A percentile compares a stretch with the other conserved stretches of the same genome.
These are phyloP conservation scores for Vicia faba DNA, from an alignment of 306 rosid species.

Conservation along the genomic window DNA sequence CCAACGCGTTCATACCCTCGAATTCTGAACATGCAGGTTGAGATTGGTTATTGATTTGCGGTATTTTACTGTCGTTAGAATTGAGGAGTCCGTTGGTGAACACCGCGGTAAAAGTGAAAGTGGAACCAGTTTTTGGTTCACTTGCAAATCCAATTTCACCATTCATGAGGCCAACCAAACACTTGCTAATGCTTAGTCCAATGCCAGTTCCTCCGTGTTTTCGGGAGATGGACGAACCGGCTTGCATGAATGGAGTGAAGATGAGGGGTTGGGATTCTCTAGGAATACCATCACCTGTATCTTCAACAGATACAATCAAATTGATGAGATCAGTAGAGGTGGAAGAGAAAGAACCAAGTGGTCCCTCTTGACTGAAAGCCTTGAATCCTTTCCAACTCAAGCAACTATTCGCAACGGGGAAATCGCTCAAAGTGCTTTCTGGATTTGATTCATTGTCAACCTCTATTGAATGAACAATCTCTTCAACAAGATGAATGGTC, in stretches of 20 bases:
- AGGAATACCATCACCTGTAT: conserved; percentile 98
- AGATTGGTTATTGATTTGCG: conserved; percentile 59
- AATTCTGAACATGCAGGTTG: conserved; percentile 63
- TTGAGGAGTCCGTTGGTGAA: conserved; percentile 53
- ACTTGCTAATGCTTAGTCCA: conserved; percentile 96
- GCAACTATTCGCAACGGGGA: conserved; percentile 63
- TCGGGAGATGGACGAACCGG: conserved; percentile 82
- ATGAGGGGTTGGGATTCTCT: conserved; percentile 66
- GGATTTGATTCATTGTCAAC: conserved; percentile 62
- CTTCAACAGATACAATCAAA: conserved; percentile 91
- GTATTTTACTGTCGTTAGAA: conserved; percentile 54
- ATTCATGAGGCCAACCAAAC: conserved; percentile 92
- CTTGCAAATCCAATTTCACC: conserved; percentile 95
- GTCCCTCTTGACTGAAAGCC: conserved; percentile 60
- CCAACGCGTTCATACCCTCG: conserved; percentile 72
- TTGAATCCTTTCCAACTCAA: conserved; percentile 76
- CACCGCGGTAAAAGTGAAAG: conserved; percentile 89
- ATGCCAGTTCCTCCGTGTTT: conserved; percentile 97
- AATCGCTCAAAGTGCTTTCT: conserved; percentile 80
- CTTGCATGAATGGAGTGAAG: conserved; percentile 98
- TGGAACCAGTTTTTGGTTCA: conserved; percentile 79
- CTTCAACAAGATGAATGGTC: conserved; percentile 84
- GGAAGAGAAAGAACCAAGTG: conserved; percentile 54
- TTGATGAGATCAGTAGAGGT: conserved; percentile 60
- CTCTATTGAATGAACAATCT: conserved; percentile 65